Percentiles rank a stretch among this genome's conserved stretches.
These are phyloP conservation scores for Citrus reticulata DNA, from an alignment of 345 rosid genomes.

Conservation along the genomic window DNA sequence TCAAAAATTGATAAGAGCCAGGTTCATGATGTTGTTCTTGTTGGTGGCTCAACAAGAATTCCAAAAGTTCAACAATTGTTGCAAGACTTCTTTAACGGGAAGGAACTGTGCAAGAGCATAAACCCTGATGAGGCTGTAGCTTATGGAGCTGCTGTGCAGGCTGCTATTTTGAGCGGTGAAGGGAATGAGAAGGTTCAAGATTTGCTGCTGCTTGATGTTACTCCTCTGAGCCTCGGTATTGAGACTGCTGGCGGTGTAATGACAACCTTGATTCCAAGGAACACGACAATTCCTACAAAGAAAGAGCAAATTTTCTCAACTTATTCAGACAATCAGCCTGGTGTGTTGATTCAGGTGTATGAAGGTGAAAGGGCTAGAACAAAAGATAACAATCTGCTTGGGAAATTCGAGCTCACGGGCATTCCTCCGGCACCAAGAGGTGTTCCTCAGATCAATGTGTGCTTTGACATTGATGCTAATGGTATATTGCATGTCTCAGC, in stretches of 20 bases:
- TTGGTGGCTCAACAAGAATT: constrained; percentile 23
- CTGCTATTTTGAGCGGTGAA: constrained; percentile 21
- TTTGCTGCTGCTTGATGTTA: constrained; percentile 20
- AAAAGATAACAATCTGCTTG: constrained; percentile 10
- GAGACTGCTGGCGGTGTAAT: constrained; percentile 23
- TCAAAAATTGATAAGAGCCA: constrained; percentile 17
- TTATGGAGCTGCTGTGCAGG: constrained; percentile 24
- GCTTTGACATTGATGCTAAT: constrained; percentile 8
- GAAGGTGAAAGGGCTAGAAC: constrained; percentile 15
- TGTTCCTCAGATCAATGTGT: constrained; percentile 11
- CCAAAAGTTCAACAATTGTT: constrained; percentile 20
- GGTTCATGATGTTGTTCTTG: constrained; percentile 22
- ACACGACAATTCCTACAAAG: constrained; percentile 23
- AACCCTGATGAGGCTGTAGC: constrained; percentile 25
- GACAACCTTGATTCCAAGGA: constrained; percentile 20
- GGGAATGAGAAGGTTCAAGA: constrained; percentile 21
- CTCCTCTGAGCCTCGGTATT: constrained; percentile 20
- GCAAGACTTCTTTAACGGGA: constrained; percentile 13
- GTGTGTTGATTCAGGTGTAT: constrained; percentile 4
- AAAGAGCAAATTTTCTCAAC: constrained; percentile 19
- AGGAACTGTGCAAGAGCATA: constrained; percentile 22
- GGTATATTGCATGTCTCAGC: constrained; percentile 3
- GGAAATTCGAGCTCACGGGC: constrained; percentile 11
- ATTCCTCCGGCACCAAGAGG: constrained; percentile 11
- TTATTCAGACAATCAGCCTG: constrained; percentile 8